Evolutionary conservation across 179 eudicot species (phyloP).

Genomic region (Dionaea muscipula): DNA sequence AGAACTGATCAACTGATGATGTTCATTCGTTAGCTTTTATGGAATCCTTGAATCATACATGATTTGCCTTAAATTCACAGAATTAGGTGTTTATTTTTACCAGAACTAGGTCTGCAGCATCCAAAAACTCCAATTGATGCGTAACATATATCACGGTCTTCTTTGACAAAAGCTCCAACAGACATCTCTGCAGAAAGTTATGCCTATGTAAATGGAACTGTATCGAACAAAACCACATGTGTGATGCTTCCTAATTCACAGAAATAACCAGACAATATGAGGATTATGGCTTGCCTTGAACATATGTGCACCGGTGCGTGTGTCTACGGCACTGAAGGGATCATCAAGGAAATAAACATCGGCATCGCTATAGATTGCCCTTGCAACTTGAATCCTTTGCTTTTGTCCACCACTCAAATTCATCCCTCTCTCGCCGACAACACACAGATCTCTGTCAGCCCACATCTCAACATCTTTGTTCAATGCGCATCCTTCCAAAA

Average conservation of each 20-base stretch:
- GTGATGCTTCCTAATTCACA: background rate
- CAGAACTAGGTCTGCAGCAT: slow-evolving; percentile 77
- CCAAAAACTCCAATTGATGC: slow-evolving; percentile 73
- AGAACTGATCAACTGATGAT: too few relatives aligned
- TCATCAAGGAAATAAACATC: slow-evolving; percentile 89
- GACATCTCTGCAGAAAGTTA: slow-evolving; percentile 44
- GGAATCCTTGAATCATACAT: background rate
- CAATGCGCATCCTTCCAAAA: slow-evolving; percentile 67
- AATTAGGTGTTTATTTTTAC: slow-evolving; percentile 26
- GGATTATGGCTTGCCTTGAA: slow-evolving; percentile 45
- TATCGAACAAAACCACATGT: background rate
- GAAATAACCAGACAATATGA: background rate
- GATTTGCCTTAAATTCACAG: background rate
- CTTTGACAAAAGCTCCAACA: slow-evolving; percentile 36
- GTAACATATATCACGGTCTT: slow-evolving; percentile 80
- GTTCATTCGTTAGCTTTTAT: too few relatives aligned
- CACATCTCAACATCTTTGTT: slow-evolving; percentile 59
- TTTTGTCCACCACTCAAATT: slow-evolving; percentile 90
- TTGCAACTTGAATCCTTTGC: slow-evolving; percentile 80
- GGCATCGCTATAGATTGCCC: slow-evolving; percentile 63
- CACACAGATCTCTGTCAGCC: slow-evolving; percentile 59
- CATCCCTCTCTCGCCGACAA: slow-evolving; percentile 76
- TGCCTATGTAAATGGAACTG: background rate
- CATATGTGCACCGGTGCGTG: slow-evolving; percentile 78
- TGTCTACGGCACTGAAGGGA: slow-evolving; percentile 95